Conservation (phyloP, 176 grass and related monocot species). For the Cymbopogon citratus region DNA sequence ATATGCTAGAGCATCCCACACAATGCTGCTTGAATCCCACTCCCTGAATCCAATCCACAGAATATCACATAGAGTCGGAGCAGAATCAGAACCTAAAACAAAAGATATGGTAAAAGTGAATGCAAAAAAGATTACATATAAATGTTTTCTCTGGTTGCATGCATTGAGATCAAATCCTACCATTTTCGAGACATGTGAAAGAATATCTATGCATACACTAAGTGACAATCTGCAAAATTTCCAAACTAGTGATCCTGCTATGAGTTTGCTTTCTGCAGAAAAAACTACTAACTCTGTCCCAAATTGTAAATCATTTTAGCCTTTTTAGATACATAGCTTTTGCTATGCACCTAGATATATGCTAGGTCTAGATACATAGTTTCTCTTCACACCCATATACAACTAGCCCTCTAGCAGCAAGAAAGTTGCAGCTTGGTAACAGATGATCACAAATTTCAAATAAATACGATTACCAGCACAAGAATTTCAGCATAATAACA, state of each 20-base stretch:
- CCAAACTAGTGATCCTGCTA: not conserved
- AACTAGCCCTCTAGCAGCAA: not conserved
- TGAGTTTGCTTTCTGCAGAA: not conserved
- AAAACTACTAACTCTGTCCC: not conserved
- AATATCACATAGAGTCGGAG: conserved; percentile 47
- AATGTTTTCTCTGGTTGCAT: not conserved
- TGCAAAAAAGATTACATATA: not conserved
- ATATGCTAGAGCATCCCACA: conserved; percentile 82
- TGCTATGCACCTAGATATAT: not conserved
- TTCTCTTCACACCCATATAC: not conserved
- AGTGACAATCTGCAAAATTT: not conserved
- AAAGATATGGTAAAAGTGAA: conserved; percentile 13
- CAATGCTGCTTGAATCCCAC: conserved; percentile 30
- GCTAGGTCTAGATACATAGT: not conserved
- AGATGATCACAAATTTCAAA: not conserved
- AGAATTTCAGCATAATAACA: not conserved
- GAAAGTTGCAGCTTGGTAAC: not conserved
- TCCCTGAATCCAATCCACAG: conserved; percentile 49
- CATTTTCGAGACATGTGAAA: not conserved
- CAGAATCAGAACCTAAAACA: conserved; percentile 55
- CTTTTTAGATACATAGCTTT: not conserved
- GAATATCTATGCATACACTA: not conserved
- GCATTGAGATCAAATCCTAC: not conserved
- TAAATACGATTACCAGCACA: not conserved
- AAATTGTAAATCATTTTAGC: not conserved